These are phyloP conservation scores for Phalaenopsis equestris DNA, from an alignment of 106 monocot genomes.

Conservation along the genomic window DNA sequence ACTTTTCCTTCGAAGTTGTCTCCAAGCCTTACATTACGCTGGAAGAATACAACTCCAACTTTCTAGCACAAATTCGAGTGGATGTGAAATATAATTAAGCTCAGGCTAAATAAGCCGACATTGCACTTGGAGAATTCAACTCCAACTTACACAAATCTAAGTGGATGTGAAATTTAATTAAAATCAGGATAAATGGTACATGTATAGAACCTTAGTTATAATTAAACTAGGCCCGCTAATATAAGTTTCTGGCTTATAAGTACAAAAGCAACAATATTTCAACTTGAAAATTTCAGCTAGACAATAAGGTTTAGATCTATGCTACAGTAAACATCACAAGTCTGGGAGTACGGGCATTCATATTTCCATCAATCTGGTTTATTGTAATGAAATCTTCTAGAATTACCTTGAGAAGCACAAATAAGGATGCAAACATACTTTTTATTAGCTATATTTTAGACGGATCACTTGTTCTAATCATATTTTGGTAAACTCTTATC, in stretches of 20 bases:
- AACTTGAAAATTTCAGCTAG: neutral
- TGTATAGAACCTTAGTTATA: neutral
- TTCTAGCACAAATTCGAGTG: neutral
- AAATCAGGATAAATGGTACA: neutral
- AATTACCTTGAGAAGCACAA: neutral
- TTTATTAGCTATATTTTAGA: neutral
- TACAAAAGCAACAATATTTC: neutral
- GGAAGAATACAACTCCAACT: neutral
- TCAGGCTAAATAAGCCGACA: too few species aligned
- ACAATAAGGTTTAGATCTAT: neutral
- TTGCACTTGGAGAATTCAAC: too few species aligned
- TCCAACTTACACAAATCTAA: too few species aligned
- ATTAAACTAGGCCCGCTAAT: neutral
- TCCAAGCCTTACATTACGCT: neutral
- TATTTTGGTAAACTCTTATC: neutral
- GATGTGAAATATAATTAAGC: too few species aligned
- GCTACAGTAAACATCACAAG: neutral
- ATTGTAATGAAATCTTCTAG: neutral
- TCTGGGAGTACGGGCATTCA: neutral
- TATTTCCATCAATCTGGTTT: neutral
- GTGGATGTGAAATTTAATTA: neutral
- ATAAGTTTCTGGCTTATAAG: neutral
- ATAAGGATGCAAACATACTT: neutral
- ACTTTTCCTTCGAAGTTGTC: neutral
- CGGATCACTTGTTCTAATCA: neutral